Evolutionary conservation across 2,329 filamentous ascomycete species (phyloP).

Genomic region (Claviceps purpurea): DNA sequence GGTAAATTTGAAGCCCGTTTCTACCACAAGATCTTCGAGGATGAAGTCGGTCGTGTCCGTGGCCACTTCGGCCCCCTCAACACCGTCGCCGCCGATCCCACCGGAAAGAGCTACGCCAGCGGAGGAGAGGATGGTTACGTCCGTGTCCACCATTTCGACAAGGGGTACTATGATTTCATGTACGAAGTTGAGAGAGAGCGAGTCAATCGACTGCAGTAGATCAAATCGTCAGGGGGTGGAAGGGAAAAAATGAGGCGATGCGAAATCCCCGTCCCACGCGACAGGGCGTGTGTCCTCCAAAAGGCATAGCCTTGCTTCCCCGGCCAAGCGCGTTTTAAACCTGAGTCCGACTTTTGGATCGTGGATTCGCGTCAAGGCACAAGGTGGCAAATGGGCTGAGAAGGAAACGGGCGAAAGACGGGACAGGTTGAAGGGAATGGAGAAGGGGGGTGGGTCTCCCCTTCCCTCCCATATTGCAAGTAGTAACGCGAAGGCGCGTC

Average conservation of each 20-base stretch:
- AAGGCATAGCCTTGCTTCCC: too few species aligned
- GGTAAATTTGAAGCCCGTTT: conserved; percentile 99
- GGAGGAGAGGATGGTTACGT: conserved; percentile 98
- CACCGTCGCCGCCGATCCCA: conserved; percentile 87
- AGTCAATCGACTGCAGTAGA: conserved; percentile 30
- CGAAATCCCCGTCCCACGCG: too few species aligned
- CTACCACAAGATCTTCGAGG: conserved; percentile 99
- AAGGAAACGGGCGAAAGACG: too few species aligned
- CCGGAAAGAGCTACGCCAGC: conserved; percentile 83
- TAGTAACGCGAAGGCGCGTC: conserved; percentile 6
- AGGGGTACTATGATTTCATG: conserved; percentile 95
- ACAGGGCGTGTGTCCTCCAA: too few species aligned
- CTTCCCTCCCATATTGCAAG: neutral
- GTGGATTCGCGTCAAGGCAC: too few species aligned
- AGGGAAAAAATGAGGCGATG: neutral
- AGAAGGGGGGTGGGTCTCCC: neutral
- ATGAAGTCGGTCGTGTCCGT: conserved; percentile 93
- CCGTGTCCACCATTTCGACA: conserved; percentile 95
- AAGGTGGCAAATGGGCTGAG: too few species aligned
- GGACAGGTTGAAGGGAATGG: neutral
- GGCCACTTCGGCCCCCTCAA: conserved; percentile 96
- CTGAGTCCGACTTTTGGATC: too few species aligned
- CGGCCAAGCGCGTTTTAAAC: too few species aligned
- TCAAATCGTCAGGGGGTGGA: neutral
- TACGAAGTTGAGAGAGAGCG: conserved; percentile 95